phyloP scores from a whole-genome alignment of 177 flowering plant genomes.

The Vitis hybrid region DNA sequence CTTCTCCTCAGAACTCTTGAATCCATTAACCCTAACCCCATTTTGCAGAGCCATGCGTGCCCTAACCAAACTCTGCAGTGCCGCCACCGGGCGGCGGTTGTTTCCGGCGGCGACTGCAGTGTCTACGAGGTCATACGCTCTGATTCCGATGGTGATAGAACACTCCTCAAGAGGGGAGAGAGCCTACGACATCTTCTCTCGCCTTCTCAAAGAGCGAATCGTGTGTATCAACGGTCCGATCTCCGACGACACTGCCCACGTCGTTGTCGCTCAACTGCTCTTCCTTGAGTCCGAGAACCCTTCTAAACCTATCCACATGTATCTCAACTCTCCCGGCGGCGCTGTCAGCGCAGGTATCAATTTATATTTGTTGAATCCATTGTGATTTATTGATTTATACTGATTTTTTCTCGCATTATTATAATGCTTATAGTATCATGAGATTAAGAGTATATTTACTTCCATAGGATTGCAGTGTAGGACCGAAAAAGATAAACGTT shows the following conservation, averaged over 20 bases:
- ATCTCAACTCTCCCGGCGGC: slow-evolving; percentile 96
- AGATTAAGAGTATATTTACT: background rate
- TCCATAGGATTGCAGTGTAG: background rate
- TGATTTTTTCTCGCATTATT: background rate
- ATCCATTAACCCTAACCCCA: too few species aligned
- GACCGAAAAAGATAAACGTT: too few species aligned
- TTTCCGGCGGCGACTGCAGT: background rate
- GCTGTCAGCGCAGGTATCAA: slow-evolving; percentile 71
- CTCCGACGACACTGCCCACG: slow-evolving; percentile 81
- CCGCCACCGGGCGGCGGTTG: background rate
- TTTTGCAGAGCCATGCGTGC: too few species aligned
- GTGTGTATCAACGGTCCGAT: slow-evolving; percentile 89
- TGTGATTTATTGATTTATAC: background rate
- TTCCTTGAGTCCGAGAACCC: slow-evolving; percentile 94
- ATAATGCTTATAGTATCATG: background rate
- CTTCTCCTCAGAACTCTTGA: too few species aligned
- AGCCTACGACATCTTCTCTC: slow-evolving; percentile 94
- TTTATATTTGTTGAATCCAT: background rate
- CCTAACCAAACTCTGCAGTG: background rate
- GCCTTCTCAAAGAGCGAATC: slow-evolving; percentile 89
- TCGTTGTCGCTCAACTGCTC: slow-evolving; percentile 94
- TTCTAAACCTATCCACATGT: slow-evolving; percentile 84
- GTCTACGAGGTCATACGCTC: slow-evolving; percentile 34
- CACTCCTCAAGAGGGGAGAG: slow-evolving; percentile 89
- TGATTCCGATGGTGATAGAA: slow-evolving; percentile 94